These are phyloP conservation scores for Trichosanthes cucumerina DNA, from an alignment of 306 rosid genomes.

Conservation along the genomic window DNA sequence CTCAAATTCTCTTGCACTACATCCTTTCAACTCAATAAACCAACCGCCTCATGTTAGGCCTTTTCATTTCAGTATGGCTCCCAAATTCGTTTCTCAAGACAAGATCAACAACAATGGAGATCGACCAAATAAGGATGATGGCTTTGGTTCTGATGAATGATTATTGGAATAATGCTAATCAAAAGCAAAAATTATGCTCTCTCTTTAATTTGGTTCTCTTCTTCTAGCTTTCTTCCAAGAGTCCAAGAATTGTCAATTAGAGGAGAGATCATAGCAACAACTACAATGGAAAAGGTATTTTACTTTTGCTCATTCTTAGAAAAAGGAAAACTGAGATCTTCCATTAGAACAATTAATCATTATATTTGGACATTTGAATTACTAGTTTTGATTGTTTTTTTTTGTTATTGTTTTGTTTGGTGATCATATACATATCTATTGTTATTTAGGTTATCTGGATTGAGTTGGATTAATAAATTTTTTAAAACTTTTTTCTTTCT, in stretches of 20 bases:
- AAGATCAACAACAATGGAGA: conserved; percentile 19
- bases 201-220: background rate
- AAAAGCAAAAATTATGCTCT: background rate
- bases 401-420: background rate
- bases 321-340: background rate
- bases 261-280: background rate
- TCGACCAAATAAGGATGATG: conserved; percentile 27
- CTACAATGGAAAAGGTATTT: background rate
- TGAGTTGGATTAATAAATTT: background rate
- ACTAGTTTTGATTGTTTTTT: background rate
- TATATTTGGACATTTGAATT: background rate
- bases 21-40: conserved; percentile 25
- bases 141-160: conserved; percentile 32
- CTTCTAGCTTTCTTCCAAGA: background rate
- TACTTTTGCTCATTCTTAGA: background rate
- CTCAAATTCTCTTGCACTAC: background rate
- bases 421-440: background rate
- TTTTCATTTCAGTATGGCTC: conserved; percentile 39
- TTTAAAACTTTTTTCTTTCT: too few species aligned
- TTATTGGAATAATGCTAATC: background rate
- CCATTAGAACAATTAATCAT: background rate
- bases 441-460: background rate
- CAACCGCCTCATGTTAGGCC: conserved; percentile 23
- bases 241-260: background rate
- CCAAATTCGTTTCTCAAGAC: conserved; percentile 24